These are phyloP conservation scores for Rubroboletus satanas DNA, from an alignment of 768 basidiomycete species.

Conservation along the genomic window DNA sequence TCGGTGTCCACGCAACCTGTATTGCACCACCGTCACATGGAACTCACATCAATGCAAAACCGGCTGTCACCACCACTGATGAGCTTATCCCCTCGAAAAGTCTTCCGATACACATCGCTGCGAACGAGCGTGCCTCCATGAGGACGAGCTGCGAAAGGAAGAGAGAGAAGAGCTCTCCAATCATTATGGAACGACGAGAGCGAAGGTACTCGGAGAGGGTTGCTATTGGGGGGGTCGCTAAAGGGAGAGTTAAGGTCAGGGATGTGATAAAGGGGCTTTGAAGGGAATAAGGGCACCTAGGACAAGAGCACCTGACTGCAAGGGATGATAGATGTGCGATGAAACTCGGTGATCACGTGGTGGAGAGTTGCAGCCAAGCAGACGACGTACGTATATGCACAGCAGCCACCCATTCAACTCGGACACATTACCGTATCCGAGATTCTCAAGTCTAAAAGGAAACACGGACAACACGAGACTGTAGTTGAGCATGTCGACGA, in stretches of 20 bases:
- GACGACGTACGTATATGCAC: neutral
- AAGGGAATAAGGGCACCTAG: neutral
- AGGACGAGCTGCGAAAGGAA: neutral
- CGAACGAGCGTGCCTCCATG: neutral
- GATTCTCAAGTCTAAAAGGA: neutral
- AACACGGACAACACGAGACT: neutral
- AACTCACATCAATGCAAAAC: neutral
- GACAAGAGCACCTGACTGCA: neutral
- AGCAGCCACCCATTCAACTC: neutral
- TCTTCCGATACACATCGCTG: neutral
- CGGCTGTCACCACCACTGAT: neutral
- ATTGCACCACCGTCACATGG: neutral
- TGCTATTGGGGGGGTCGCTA: neutral
- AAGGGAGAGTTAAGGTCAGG: neutral
- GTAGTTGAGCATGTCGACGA: neutral
- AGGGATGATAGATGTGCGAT: neutral
- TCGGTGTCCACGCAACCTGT: neutral
- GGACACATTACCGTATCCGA: neutral
- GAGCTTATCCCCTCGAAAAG: neutral
- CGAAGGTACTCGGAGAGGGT: neutral
- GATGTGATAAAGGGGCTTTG: neutral
- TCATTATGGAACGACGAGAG: neutral
- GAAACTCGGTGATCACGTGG: neutral
- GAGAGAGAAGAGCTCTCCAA: neutral
- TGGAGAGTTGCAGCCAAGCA: neutral